These are phyloP conservation scores for Moniliella sp. DNA, from an alignment of 1,284 basidiomycete genomes.

Conservation along the genomic window DNA sequence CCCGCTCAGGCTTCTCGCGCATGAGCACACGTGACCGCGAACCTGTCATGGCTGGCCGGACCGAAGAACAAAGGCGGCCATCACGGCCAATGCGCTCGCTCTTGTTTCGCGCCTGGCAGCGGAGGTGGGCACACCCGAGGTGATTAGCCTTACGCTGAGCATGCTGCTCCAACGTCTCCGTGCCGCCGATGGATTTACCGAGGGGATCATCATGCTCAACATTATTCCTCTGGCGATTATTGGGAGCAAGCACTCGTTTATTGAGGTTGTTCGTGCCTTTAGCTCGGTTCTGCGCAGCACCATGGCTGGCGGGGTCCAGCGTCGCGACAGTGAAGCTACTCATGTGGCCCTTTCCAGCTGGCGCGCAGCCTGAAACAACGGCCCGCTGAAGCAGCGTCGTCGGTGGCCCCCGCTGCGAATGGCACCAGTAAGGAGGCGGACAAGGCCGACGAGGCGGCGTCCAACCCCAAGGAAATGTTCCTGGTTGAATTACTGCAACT, in stretches of 20 bases:
- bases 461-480: constrained; percentile 38
- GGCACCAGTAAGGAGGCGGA: constrained; percentile 34
- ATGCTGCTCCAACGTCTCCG: constrained; percentile 75
- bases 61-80: constrained; percentile 64
- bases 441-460: constrained; percentile 47
- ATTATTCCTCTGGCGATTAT: constrained; percentile 67
- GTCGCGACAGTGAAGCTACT: constrained; percentile 26
- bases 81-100: constrained; percentile 63
- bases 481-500: constrained; percentile 64
- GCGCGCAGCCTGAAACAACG: constrained; percentile 14
- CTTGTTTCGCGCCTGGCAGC: constrained; percentile 23
- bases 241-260: constrained; percentile 54
- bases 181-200: constrained; percentile 59
- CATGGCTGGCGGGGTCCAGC: constrained; percentile 10
- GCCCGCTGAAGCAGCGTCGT: constrained; percentile 7
- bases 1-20: constrained; percentile 37
- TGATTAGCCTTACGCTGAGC: constrained; percentile 41
- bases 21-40: constrained; percentile 7
- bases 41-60: constrained; percentile 21
- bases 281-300: constrained; percentile 64
- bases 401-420: background rate
- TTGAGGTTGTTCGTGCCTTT: constrained; percentile 64
- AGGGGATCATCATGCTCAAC: constrained; percentile 73
- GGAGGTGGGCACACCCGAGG: constrained; percentile 16
- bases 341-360: constrained; percentile 16